Evolutionary conservation across 768 basidiomycete species (phyloP).

Genomic region (Lentinus brumalis): DNA sequence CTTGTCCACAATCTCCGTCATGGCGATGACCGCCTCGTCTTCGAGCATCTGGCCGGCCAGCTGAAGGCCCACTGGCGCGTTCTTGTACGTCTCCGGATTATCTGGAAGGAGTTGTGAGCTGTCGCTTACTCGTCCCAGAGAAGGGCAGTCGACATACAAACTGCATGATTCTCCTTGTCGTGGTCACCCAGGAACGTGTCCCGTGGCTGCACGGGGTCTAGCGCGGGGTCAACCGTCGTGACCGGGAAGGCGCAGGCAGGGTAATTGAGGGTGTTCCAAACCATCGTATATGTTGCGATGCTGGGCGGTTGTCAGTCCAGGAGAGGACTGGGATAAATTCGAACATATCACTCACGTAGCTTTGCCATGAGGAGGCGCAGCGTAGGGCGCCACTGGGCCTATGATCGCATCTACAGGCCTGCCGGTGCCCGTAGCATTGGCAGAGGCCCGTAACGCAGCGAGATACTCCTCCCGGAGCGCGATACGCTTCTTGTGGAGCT

Average conservation of each 20-base stretch:
- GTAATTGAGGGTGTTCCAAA: constrained; percentile 74
- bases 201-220: constrained; percentile 51
- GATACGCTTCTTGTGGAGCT: constrained; percentile 54
- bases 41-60: constrained; percentile 69
- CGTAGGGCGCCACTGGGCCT: constrained; percentile 58
- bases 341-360: constrained; percentile 43
- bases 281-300: constrained; percentile 53
- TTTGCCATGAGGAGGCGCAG: constrained; percentile 64
- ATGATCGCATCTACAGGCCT: constrained; percentile 79
- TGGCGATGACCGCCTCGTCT: constrained; percentile 72
- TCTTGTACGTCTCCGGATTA: constrained; percentile 53
- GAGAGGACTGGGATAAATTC: background rate
- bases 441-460: constrained; percentile 62
- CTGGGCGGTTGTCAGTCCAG: constrained; percentile 32
- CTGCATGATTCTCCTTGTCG: constrained; percentile 53
- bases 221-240: constrained; percentile 51
- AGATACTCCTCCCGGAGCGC: constrained; percentile 58
- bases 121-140: background rate
- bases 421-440: constrained; percentile 57
- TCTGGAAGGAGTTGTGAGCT: constrained; percentile 35
- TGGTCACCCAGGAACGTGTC: constrained; percentile 47
- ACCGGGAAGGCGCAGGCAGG: constrained; percentile 65
- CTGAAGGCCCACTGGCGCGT: constrained; percentile 67
- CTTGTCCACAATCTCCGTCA: constrained; percentile 65
- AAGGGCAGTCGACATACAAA: constrained; percentile 52